Evolutionary conservation across 306 rosid species (phyloP).

Genomic region (Inga laurina): DNA sequence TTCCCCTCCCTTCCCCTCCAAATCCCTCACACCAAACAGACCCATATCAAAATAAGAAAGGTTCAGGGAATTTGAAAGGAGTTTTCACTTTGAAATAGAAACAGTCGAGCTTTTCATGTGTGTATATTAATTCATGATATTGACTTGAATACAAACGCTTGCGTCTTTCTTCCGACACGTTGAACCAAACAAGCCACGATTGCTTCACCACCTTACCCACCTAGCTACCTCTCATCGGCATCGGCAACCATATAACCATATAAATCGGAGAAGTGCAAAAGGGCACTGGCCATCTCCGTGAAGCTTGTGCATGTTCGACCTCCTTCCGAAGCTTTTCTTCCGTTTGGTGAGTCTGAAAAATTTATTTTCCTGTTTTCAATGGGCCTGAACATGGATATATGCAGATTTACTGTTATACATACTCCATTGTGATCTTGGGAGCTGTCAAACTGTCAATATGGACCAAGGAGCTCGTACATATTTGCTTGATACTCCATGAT

Average conservation of each 20-base stretch:
- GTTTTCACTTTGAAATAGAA: neutral
- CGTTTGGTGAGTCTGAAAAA: neutral
- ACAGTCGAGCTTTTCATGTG: neutral
- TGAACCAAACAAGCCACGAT: too few species aligned
- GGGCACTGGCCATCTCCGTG: neutral
- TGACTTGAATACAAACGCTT: too few species aligned
- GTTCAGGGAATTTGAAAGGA: neutral
- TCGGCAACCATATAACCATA: neutral
- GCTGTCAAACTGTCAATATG: neutral
- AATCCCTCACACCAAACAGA: too few species aligned
- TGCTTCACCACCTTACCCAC: neutral
- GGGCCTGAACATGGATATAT: too few species aligned
- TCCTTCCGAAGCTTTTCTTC: neutral
- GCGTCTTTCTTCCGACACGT: too few species aligned
- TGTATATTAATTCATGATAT: too few species aligned
- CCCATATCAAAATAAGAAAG: neutral
- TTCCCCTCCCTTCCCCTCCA: too few species aligned
- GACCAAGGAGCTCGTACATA: neutral
- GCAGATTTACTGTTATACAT: too few species aligned
- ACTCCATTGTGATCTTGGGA: too few species aligned
- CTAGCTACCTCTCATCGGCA: neutral
- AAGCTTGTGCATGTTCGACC: neutral
- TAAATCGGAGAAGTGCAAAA: neutral
- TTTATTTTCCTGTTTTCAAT: neutral
- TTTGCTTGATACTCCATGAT: neutral